Evolutionary conservation across 1,139 yeast species (phyloP), one percentile per base, ranked within the genome.

Genomic region (Geotrichum reessii): DNA sequence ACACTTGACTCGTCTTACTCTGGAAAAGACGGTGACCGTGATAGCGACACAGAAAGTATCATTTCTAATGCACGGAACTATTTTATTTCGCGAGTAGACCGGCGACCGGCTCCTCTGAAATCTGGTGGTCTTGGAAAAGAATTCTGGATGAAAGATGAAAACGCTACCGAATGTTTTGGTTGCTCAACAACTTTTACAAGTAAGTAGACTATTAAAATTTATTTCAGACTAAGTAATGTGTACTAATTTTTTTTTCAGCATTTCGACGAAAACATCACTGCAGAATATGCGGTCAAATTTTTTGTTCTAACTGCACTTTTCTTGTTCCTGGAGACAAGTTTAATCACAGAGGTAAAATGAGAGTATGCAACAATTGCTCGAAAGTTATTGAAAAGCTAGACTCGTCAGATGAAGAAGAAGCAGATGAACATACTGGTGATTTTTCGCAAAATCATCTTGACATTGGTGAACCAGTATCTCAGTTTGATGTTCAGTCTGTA

Each of bases 231-330:
- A 33, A 12, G n/a, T 33, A 12, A 8, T 11, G 3, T 17, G 24
- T 42, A 14, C 53, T 47, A 19, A 31, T 17, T 12, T 17, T 24
- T 24, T 19, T 24, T 52, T 21, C 50, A 63, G 70, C 86, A 0
- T 93, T 92, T 73, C 76, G 97, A 68, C 78, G 99, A 64, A 88
- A 89, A 65, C 99, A 93, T 70, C 99, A 93, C 71, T 93, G 99
- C 69, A 77, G 99, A 55, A 85, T 92, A 55, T 93, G 99, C 73
- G 98, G 98, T 1, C 97, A 92, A 71, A 93, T 93, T 49, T 93
- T 91, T 68, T 93, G 99, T 71, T 81, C 89, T 37, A 80, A 81
- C n/a, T 93, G 99, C 71, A 91, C 97, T 0, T 74, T 82, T 2
- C 80, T 90, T 64, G 83, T 91, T 12, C 81, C 90, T 1, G 96